Base-by-base conservation (phyloP, 2,329 filamentous ascomycete genomes). In the Geosmithia putterillii region DNA sequence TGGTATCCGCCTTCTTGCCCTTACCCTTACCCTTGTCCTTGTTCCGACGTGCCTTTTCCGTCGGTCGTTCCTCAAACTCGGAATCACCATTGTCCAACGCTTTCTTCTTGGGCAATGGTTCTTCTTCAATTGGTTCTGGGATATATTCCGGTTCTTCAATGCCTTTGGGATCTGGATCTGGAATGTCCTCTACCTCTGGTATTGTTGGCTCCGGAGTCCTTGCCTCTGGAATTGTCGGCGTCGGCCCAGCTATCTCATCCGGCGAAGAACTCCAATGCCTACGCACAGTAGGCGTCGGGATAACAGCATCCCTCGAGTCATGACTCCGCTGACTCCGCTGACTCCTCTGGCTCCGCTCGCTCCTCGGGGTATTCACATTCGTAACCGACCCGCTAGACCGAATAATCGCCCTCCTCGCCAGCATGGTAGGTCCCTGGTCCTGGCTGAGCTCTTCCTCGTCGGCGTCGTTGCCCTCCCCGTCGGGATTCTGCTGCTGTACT, bases 281-380 rank as follows among this genome's bases (percentile, higher is more conserved):
- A n/a, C n/a, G n/a, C n/a, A n/a, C n/a, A n/a, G n/a, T n/a, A n/a
- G n/a, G n/a, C n/a, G n/a, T n/a, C n/a, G n/a, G n/a, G n/a, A n/a
- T n/a, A n/a, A n/a, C n/a, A n/a, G n/a, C n/a, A n/a, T n/a, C n/a
- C n/a, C n/a, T n/a, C n/a, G n/a, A n/a, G n/a, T n/a, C n/a, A n/a
- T n/a, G n/a, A n/a, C n/a, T n/a, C n/a, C n/a, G n/a, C n/a, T n/a
- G n/a, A n/a, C n/a, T n/a, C n/a, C n/a, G n/a, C n/a, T n/a, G n/a
- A n/a, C n/a, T n/a, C n/a, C n/a, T n/a, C n/a, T n/a, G n/a, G n/a
- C n/a, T n/a, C n/a, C n/a, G n/a, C n/a, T n/a, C 49, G n/a, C 48
- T 57, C 28, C 58, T 52, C 12, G 54, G 60, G 2, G 60, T 62
- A 41, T 63, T 63, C 34, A 61, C 34, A 40, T 62, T 63, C n/a